Evolutionary conservation across 208 protist species (phyloP), one percentile per base, ranked within the genome.

Genomic region (Trypanosoma grayi): DNA sequence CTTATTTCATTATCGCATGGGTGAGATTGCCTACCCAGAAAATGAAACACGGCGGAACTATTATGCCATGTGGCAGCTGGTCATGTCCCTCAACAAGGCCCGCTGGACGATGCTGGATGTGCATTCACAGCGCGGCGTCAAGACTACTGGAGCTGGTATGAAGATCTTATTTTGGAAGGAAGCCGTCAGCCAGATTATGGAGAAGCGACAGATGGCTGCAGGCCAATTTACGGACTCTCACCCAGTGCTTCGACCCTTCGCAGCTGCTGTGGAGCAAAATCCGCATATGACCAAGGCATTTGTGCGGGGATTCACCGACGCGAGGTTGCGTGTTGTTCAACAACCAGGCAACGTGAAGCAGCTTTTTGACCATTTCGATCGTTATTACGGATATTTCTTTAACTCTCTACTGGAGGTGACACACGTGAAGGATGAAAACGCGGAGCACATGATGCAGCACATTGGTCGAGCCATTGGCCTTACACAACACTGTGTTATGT

Each of bases 101-200:
- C 83, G 89, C 39, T 95, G 89, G 86, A 81, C 74, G n/a, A 92
- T 93, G 89, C 77, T 95, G 11, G 85, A 95, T 71, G 85, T 93
- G 39, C 80, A 91, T 56, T 79, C 83, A 34, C 84, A 95, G 74
- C 80, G 81, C 18, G 85, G 85, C 37, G 74, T 92, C 56, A 95
- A 91, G 63, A 90, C 79, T 31, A 95, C 89, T 28, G 89, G 89
- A n/a, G 89, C 85, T n/a, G 80, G 84, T 28, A 92, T 95, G 82
- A 92, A 93, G 72, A 66, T 90, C 7, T 75, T 95, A 43, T 95
- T 90, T 64, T 95, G 89, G 86, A 92, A 91, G 60, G 89, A 95
- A 55, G 75, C 85, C 14, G 62, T 86, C 11, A 68, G 65, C 27
- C 69, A 74, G 47, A 88, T 92, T 37, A 75, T 93, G 57, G 83